Conservation (phyloP, 345 rosid genomes). For the Acer campestre region DNA sequence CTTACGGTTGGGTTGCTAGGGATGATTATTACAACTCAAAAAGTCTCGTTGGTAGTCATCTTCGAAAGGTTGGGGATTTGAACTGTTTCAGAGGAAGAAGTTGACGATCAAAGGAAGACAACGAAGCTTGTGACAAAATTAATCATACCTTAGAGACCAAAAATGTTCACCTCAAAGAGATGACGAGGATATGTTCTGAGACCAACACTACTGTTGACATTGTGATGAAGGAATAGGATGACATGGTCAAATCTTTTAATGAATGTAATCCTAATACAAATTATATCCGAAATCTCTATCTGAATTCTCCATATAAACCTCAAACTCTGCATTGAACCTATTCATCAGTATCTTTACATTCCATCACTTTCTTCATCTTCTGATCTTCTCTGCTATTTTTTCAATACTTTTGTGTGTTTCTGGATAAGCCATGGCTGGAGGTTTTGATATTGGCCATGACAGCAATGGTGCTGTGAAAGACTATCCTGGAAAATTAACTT, state of each 20-base stretch:
- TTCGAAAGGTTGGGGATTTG: slow-evolving; percentile 56
- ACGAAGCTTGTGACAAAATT: slow-evolving; percentile 41
- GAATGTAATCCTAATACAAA: slow-evolving; percentile 39
- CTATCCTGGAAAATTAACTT: slow-evolving; percentile 3
- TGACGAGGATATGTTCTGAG: slow-evolving; percentile 43
- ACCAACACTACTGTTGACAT: slow-evolving; percentile 22
- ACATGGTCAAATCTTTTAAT: slow-evolving; percentile 48
- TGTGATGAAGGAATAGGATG: slow-evolving; percentile 37
- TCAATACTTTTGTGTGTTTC: too few relatives aligned
- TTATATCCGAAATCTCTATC: background rate
- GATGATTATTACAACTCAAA: slow-evolving; percentile 47
- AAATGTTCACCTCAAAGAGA: slow-evolving; percentile 33
- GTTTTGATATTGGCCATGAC: background rate
- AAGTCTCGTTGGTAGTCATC: slow-evolving; percentile 44
- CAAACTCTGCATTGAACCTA: background rate
- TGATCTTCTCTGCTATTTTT: too few relatives aligned
- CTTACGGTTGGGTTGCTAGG: slow-evolving; percentile 74
- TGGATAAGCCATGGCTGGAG: background rate
- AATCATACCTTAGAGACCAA: slow-evolving; percentile 46
- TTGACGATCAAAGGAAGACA: slow-evolving; percentile 48
- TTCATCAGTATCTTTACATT: too few relatives aligned
- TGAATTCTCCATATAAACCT: background rate
- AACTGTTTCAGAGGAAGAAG: slow-evolving; percentile 46
- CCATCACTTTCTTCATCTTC: too few relatives aligned
- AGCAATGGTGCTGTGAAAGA: background rate